Evolutionary conservation across 345 rosid species (phyloP).

Genomic region (Trapa bicornis): DNA sequence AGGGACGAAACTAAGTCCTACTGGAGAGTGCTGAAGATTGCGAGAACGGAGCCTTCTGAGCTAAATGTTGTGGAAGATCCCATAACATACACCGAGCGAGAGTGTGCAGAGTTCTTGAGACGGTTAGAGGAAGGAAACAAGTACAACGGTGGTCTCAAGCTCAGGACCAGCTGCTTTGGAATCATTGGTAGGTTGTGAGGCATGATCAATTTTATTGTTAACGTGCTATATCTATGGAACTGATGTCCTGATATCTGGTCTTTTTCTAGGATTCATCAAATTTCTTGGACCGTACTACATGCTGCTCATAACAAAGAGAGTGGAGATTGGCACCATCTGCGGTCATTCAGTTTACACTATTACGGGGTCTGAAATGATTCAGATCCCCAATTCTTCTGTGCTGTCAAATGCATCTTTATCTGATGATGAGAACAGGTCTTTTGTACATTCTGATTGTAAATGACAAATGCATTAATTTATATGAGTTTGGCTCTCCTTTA

Average conservation of each 20-base stretch:
- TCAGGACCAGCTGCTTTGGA: conserved; percentile 71
- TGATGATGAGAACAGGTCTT: conserved; percentile 98
- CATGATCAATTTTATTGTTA: not conserved
- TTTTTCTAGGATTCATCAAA: conserved; percentile 60
- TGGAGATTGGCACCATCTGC: conserved; percentile 73
- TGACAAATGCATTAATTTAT: conserved; percentile 40
- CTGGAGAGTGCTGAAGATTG: conserved; percentile 80
- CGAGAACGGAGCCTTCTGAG: conserved; percentile 57
- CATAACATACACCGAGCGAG: conserved; percentile 47
- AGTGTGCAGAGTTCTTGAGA: conserved; percentile 49
- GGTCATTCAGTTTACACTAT: conserved; percentile 69
- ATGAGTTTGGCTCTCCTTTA: conserved; percentile 17
- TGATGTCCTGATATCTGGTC: conserved; percentile 6
- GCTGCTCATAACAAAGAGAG: conserved; percentile 78
- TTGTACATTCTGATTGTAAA: conserved; percentile 79
- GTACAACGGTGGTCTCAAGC: conserved; percentile 73
- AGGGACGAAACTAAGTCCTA: conserved; percentile 51
- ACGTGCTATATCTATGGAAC: conserved; percentile 1
- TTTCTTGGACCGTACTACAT: conserved; percentile 93
- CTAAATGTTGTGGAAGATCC: conserved; percentile 57
- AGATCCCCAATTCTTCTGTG: conserved; percentile 54
- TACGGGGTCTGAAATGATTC: conserved; percentile 56
- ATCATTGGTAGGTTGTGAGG: conserved; percentile 51
- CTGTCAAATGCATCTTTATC: conserved; percentile 72
- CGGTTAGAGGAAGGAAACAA: conserved; percentile 76